Conservation (phyloP, 2,329 filamentous ascomycete genomes). For the Xylaria multiplex region DNA sequence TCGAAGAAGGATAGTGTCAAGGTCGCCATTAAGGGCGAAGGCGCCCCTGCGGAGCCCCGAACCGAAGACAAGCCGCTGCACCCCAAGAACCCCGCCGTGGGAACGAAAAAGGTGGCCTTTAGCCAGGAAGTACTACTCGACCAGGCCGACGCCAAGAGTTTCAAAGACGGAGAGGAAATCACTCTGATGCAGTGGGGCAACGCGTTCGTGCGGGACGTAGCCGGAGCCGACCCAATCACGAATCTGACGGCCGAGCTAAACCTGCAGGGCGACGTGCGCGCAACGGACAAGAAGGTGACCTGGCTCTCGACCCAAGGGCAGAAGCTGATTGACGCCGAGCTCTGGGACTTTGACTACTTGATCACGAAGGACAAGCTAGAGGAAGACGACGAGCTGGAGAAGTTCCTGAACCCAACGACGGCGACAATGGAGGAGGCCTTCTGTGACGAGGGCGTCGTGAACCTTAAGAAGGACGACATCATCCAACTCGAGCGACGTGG, state of each 20-base stretch:
- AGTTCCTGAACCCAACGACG: constrained; percentile 81
- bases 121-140: constrained; percentile 81
- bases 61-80: constrained; percentile 85
- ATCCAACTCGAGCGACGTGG: constrained; percentile 96
- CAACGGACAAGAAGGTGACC: constrained; percentile 95
- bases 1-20: constrained; percentile 76
- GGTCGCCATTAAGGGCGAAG: constrained; percentile 74
- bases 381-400: constrained; percentile 85
- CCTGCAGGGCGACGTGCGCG: constrained; percentile 91
- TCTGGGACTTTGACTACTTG: constrained; percentile 95
- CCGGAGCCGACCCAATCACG: constrained; percentile 69
- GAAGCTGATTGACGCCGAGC: constrained; percentile 80
- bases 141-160: constrained; percentile 84
- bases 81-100: constrained; percentile 86
- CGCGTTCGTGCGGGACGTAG: constrained; percentile 77
- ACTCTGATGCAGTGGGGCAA: constrained; percentile 98
- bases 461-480: constrained; percentile 86
- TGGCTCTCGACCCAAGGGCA: constrained; percentile 84
- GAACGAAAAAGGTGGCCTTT: constrained; percentile 85
- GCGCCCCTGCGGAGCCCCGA: constrained; percentile 69
- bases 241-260: constrained; percentile 85
- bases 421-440: constrained; percentile 78
- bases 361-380: constrained; percentile 95
- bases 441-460: constrained; percentile 82
- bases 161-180: constrained; percentile 88